phyloP scores from a whole-genome alignment of 805 yeast species.

The Huiozyma naganishii region DNA sequence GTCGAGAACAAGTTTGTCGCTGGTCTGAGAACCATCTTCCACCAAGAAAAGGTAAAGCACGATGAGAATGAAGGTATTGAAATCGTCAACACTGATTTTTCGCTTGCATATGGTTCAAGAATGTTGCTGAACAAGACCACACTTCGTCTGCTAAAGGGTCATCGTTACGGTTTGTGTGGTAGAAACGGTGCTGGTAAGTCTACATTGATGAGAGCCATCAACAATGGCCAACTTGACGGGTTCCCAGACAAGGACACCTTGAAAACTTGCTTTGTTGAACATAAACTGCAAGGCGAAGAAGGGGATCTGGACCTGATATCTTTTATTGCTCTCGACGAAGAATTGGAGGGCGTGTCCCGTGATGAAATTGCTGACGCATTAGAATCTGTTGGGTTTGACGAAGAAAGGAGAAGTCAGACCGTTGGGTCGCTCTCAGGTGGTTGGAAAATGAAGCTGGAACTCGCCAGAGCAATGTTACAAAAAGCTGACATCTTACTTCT shows the following conservation, averaged over 20 bases:
- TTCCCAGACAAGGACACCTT: slow-evolving; percentile 84
- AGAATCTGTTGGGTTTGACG: slow-evolving; percentile 81
- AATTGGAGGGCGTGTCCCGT: slow-evolving; percentile 49
- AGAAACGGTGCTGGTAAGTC: slow-evolving; percentile 99
- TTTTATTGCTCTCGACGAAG: slow-evolving; percentile 85
- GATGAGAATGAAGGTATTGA: slow-evolving; percentile 73
- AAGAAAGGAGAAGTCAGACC: slow-evolving; percentile 76
- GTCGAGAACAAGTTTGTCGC: slow-evolving; percentile 33
- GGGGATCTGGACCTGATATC: slow-evolving; percentile 80
- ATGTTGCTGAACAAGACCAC: slow-evolving; percentile 92
- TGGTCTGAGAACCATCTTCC: slow-evolving; percentile 43
- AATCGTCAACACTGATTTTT: slow-evolving; percentile 88
- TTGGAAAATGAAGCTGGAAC: slow-evolving; percentile 97
- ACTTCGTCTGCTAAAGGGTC: slow-evolving; percentile 81
- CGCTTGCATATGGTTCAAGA: slow-evolving; percentile 94
- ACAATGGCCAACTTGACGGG: slow-evolving; percentile 94
- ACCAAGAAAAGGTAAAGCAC: slow-evolving; percentile 36
- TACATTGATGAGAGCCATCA: slow-evolving; percentile 91
- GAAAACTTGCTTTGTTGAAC: slow-evolving; percentile 94
- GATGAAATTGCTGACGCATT: slow-evolving; percentile 70
- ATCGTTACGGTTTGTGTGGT: slow-evolving; percentile 95
- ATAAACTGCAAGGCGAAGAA: slow-evolving; percentile 89
- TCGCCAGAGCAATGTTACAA: slow-evolving; percentile 98
- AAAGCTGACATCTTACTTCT: slow-evolving; percentile 88
- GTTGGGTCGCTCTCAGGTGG: slow-evolving; percentile 97